Evolutionary conservation across 192 early-diverging fungal genomes (phyloP).

Genomic region (Neocallimastix lanati): DNA sequence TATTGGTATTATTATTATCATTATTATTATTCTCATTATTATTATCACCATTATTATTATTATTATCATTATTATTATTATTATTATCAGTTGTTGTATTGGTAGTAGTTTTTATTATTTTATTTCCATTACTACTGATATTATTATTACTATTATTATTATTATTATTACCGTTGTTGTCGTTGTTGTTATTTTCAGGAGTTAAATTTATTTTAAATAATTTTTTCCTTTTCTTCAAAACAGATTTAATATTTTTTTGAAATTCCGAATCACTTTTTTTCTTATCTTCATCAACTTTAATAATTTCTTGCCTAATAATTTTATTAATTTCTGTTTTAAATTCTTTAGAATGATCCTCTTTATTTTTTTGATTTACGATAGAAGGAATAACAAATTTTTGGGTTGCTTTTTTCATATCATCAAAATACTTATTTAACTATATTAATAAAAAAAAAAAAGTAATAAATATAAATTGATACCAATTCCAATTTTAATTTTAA

Average conservation of each 20-base stretch:
- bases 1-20: too few species aligned
- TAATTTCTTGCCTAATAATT: background rate
- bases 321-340: background rate
- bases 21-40: too few species aligned
- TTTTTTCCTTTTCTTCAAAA: background rate
- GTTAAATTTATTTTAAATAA: background rate
- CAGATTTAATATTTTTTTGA: background rate
- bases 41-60: too few species aligned
- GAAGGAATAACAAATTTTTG: background rate
- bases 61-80: too few species aligned
- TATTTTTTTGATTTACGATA: background rate
- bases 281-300: background rate
- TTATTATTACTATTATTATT: background rate
- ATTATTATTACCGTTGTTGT: background rate
- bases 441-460: too few species aligned
- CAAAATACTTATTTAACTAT: background rate
- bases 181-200: background rate
- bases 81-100: too few species aligned
- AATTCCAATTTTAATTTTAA: too few species aligned
- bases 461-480: too few species aligned
- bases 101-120: too few species aligned
- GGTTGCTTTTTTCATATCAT: background rate
- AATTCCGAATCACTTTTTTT: background rate
- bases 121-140: too few species aligned
- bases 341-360: background rate